Evolutionary conservation across 140 eudicot genomes (phyloP), one percentile per base, ranked within the genome.

Genomic region (Senecio squalidus): DNA sequence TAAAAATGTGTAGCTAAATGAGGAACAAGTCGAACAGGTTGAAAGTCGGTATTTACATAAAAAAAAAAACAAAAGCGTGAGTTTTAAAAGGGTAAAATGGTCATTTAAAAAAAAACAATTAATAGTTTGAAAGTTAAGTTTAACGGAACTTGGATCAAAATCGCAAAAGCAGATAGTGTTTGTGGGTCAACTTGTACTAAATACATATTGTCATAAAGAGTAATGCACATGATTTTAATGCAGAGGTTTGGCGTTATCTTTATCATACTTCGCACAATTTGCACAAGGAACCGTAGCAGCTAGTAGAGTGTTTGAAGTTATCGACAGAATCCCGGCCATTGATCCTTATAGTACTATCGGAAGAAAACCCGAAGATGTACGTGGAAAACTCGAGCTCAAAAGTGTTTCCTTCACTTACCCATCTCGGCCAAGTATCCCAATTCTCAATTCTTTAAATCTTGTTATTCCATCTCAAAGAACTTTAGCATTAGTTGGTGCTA

Each of bases 281-380:
- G 75, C 94, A 20, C 96, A 87, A 83, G 96, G 96, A 57, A 87
- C 94, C 3, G 94, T 87, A 0, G 96, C 96, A 34, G 96, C 94
- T 9, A 67, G 82, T 55, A 78, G 89, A 71, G 89, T 87, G 38
- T 88, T 88, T 66, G 94, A 78, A 52, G 80, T 88, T 27, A 88
- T 84, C 55, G 94, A 83, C 39, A 75, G 96, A 45, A 60, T 81
- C 50, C 96, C 96, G 50, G 82, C 71, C 38, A 84, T 88, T 20
- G 94, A 88, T 62, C 87, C 96, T 57, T 88, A 88, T 68, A 88
- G 83, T 62, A 67, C 69, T 1, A 66, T 69, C 34, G 96, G 96
- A 41, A 76, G 77, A 76, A 84, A 41, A 56, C 80, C 78, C 5
- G 67, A 81, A 16, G 71, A 58, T 62, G 54, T 75, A 9, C 61